Evolutionary conservation across 495 filamentous ascomycete species (phyloP).

Genomic region (Penicillium lividum): DNA sequence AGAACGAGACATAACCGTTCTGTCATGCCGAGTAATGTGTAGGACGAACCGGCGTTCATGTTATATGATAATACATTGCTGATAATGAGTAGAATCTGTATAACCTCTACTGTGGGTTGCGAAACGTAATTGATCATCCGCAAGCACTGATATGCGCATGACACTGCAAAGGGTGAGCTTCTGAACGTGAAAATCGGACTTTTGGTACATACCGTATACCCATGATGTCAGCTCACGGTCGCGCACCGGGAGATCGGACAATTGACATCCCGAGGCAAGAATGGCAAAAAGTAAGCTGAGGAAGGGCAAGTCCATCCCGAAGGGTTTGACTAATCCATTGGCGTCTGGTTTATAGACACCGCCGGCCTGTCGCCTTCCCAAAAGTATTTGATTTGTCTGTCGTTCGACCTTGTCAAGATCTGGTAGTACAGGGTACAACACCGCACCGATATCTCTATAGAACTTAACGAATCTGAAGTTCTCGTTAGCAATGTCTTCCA

Average conservation of each 20-base stretch:
- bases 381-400: conserved; percentile 65
- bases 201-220: conserved; percentile 51
- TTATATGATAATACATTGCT: conserved; percentile 63
- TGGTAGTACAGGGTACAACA: conserved; percentile 77
- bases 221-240: conserved; percentile 61
- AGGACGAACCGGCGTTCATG: conserved; percentile 65
- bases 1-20: conserved; percentile 60
- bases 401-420: conserved; percentile 67
- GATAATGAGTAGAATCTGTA: conserved; percentile 59
- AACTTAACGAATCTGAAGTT: conserved; percentile 61
- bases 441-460: conserved; percentile 75
- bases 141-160: conserved; percentile 63
- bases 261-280: conserved; percentile 77
- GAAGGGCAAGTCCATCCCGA: conserved; percentile 44
- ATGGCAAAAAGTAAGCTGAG: conserved; percentile 67
- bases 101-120: conserved; percentile 55
- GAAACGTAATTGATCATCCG: conserved; percentile 63
- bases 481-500: conserved; percentile 4
- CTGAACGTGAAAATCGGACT: not conserved
- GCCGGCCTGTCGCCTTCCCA: conserved; percentile 57
- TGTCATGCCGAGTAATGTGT: conserved; percentile 60
- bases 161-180: conserved; percentile 42
- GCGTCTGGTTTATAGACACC: conserved; percentile 42
- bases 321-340: conserved; percentile 42
- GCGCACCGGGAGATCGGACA: conserved; percentile 62